phyloP scores from a whole-genome alignment of 345 rosid species.

The Cochlearia excelsa region DNA sequence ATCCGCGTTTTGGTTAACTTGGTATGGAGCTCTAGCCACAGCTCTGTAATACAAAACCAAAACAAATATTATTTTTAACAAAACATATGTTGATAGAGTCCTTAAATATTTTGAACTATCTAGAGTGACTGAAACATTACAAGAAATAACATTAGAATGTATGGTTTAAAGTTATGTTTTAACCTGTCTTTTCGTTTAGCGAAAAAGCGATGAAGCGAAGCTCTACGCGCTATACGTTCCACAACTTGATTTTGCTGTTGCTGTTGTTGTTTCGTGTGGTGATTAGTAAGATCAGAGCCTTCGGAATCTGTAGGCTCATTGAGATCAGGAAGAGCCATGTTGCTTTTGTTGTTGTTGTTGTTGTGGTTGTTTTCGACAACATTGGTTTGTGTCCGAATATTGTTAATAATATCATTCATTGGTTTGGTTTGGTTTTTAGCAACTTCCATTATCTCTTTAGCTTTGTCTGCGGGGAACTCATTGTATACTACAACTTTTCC shows the following conservation, averaged over 20 bases:
- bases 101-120: slow-evolving; percentile 2
- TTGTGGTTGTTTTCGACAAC: not conserved
- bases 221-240: slow-evolving; percentile 49
- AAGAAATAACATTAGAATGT: not conserved
- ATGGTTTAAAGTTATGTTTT: not conserved
- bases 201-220: slow-evolving; percentile 69
- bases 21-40: slow-evolving; percentile 65
- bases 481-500: slow-evolving; percentile 51
- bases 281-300: not conserved
- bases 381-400: slow-evolving; percentile 8
- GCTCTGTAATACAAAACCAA: slow-evolving; percentile 36
- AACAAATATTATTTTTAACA: not conserved
- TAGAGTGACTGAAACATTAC: not conserved
- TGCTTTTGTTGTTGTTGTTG: slow-evolving; percentile 5
- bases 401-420: not conserved
- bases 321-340: slow-evolving; percentile 39
- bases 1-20: slow-evolving; percentile 34
- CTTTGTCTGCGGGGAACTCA: slow-evolving; percentile 59
- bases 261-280: slow-evolving; percentile 9
- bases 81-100: not conserved
- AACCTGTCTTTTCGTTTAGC: slow-evolving; percentile 79
- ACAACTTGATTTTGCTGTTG: slow-evolving; percentile 30
- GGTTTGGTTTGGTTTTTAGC: slow-evolving; percentile 37
- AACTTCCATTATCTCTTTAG: slow-evolving; percentile 48
- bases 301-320: slow-evolving; percentile 34